Evolutionary conservation across 2,329 filamentous ascomycete genomes (phyloP).

Genomic region (Diaporthe sp.): DNA sequence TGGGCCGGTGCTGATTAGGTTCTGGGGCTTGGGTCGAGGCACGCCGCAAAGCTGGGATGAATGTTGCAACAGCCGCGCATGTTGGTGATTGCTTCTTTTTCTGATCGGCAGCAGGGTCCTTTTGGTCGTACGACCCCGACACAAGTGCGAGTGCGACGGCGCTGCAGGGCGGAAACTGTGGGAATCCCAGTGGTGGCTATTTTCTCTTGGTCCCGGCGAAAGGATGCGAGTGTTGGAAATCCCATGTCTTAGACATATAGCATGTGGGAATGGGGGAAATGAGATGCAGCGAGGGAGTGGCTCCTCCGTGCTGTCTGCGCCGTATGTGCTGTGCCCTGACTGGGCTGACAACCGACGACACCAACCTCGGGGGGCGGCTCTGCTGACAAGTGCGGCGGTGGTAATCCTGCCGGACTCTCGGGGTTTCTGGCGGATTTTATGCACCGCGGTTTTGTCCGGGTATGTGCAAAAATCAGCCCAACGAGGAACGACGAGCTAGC

Average conservation of each 20-base stretch:
- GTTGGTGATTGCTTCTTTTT: slow-evolving; percentile 23
- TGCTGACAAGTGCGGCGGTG: slow-evolving; percentile 22
- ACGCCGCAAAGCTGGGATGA: slow-evolving; percentile 19
- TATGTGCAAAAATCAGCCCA: not conserved
- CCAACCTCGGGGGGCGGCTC: slow-evolving; percentile 21
- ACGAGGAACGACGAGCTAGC: not conserved
- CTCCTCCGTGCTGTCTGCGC: slow-evolving; percentile 5
- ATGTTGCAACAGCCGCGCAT: not conserved
- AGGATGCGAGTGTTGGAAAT: slow-evolving; percentile 12
- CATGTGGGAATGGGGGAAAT: slow-evolving; percentile 6
- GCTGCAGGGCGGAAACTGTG: not conserved
- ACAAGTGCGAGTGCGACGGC: not conserved
- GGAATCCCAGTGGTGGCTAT: not conserved
- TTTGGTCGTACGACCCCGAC: slow-evolving; percentile 8
- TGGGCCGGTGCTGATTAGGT: slow-evolving; percentile 1
- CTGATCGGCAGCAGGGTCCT: slow-evolving; percentile 17
- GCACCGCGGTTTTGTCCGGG: slow-evolving; percentile 2
- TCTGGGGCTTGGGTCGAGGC: slow-evolving; percentile 12
- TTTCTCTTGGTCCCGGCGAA: not conserved
- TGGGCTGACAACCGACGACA: slow-evolving; percentile 17
- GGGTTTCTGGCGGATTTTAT: slow-evolving; percentile 15
- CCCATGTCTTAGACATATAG: not conserved
- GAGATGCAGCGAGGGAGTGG: slow-evolving; percentile 1
- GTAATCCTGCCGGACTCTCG: slow-evolving; percentile 26
- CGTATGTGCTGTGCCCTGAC: not conserved